Evolutionary conservation across 2,329 filamentous ascomycete species (phyloP), one percentile per base, ranked within the genome.

Genomic region (Fusarium verrucosum): DNA sequence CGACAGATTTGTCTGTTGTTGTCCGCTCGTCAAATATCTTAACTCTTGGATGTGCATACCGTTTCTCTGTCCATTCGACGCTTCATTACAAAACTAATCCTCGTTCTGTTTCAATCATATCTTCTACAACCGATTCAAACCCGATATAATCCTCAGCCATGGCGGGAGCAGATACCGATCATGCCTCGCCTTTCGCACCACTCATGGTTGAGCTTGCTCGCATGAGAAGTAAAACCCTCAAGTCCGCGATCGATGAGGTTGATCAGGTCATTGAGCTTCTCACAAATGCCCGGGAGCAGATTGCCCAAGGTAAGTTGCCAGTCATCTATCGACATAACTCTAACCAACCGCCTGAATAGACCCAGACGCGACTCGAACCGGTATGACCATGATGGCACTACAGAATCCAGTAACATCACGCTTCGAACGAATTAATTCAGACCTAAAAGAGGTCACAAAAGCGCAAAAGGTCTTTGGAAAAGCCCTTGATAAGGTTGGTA

Each of bases 391-490:
- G 70, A 90, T 91, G 26, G 94, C 90, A 74, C 85, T 97, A 17
- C 93, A 97, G 75, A 94, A 91, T 65, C 92, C 94, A 0, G 83
- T 97, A 54, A 95, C 94, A 73, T 83, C 89, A 47, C 88, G 89
- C 2, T 89, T 98, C 60, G 92, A 96, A 35, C 84, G 86, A 32
- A 87, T 96, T 35, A 94, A 90, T 68, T 88, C 90, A 50, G 89
- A 92, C 71, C 80, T 98, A 45, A 95, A 92, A 75, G 91, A 92
- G 52, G 89, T 95, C 4, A 90, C 96, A 70, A 90, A 89, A 64
- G 89, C 89, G 3, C 89, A 96, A 56, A 92, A 89, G 75, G 90
- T 89, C 66, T 96, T 96, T 76, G 89, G 89, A 68, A 97, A 94
- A 74, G 87, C 91, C 7, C 81, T 99, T 26, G 92, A 97, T 76